Conservation (phyloP, 2,329 filamentous ascomycete genomes). For the Colletotrichum spinosum region DNA sequence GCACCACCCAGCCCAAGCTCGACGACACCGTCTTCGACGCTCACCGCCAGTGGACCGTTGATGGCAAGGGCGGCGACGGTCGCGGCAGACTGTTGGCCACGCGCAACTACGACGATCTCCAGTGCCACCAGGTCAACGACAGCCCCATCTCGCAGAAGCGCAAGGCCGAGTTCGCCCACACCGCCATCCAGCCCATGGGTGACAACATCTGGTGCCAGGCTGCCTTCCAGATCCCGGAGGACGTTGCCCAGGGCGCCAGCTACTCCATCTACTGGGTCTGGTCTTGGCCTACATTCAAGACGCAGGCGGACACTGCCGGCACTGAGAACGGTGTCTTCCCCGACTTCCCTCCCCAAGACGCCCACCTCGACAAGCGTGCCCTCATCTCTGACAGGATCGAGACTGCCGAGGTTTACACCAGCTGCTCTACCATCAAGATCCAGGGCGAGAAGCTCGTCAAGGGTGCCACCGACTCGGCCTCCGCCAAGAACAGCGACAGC, state of each 20-base stretch:
- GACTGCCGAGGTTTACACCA: constrained; percentile 53
- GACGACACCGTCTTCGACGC: constrained; percentile 70
- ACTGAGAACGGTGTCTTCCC: constrained; percentile 54
- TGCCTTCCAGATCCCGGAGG: constrained; percentile 78
- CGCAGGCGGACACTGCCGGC: constrained; percentile 53
- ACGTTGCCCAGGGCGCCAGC: constrained; percentile 69
- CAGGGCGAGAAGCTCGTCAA: constrained; percentile 32
- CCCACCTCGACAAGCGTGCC: constrained; percentile 36
- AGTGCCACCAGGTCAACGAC: constrained; percentile 85
- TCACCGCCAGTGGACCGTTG: constrained; percentile 80
- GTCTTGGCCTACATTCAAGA: constrained; percentile 81
- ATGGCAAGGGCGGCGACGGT: constrained; percentile 84
- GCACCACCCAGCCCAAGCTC: constrained; percentile 69
- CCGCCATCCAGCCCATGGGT: constrained; percentile 63
- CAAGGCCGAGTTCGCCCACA: constrained; percentile 63
- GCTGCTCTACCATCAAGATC: constrained; percentile 37
- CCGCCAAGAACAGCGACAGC: constrained; percentile 19
- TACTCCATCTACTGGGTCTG: constrained; percentile 97
- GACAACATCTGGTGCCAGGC: constrained; percentile 82
- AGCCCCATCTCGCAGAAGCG: constrained; percentile 69
- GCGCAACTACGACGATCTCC: constrained; percentile 88
- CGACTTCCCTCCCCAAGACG: constrained; percentile 47
- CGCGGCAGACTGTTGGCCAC: constrained; percentile 81
- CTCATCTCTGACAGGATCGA: constrained; percentile 32
- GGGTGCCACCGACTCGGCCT: constrained; percentile 24